A percentile compares a stretch with the other conserved stretches of the same genome.
These are phyloP conservation scores for Erodium maritimum DNA, from an alignment of 345 rosid species.

Conservation along the genomic window DNA sequence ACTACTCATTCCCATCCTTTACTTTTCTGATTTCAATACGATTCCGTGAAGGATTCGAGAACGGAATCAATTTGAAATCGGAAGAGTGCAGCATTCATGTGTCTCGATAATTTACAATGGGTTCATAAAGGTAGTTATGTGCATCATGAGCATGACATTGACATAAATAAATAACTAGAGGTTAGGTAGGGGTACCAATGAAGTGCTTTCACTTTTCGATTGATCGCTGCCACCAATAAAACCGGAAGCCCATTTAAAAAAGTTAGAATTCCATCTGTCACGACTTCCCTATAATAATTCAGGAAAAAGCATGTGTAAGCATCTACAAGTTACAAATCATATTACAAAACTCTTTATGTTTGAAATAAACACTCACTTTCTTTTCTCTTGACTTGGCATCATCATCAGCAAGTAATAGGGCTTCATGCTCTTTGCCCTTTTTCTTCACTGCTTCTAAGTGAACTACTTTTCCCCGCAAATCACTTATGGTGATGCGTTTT, in stretches of 20 bases:
- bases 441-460: conserved; percentile 79
- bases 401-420: conserved; percentile 55
- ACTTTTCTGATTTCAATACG: too few relatives aligned
- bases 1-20: too few relatives aligned
- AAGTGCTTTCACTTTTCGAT: conserved; percentile 27
- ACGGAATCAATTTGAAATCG: background rate
- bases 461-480: conserved; percentile 92
- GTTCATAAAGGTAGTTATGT: background rate
- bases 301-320: conserved; percentile 8
- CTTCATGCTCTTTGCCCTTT: conserved; percentile 88
- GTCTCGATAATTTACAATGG: background rate
- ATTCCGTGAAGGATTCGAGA: too few relatives aligned
- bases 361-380: conserved; percentile 28
- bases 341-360: conserved; percentile 6
- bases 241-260: conserved; percentile 91
- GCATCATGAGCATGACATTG: background rate
- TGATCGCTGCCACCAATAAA: conserved; percentile 59
- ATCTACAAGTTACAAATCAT: conserved; percentile 1
- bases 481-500: conserved; percentile 69
- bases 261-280: conserved; percentile 71
- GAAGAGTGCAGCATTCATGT: background rate
- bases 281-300: conserved; percentile 28
- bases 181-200: conserved; percentile 18
- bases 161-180: too few relatives aligned
- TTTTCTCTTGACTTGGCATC: conserved; percentile 33